Base-by-base conservation (phyloP, 2,329 filamentous ascomycete genomes). In the Knufia fluminis region DNA sequence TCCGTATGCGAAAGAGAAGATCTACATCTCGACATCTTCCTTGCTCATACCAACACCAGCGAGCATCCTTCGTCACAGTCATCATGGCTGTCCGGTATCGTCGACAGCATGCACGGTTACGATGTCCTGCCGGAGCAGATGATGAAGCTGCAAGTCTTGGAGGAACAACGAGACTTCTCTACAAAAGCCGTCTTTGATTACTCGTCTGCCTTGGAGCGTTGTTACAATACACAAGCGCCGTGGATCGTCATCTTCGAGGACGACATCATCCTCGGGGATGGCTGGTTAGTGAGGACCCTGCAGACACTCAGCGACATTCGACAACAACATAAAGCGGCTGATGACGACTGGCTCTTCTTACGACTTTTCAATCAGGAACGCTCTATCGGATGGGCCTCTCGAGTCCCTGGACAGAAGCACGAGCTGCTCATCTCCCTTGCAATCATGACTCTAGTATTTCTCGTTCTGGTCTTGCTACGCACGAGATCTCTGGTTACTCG, bases 191-290 rank as follows among this genome's bases (percentile, higher is more conserved):
- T 8, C 19, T 61, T 58, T 36, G 64, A 66, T 45, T 67, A 66
- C 43, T 55, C 57, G 26, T 62, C 66, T 46, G 56, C 57, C 2
- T 48, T 68, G 3, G 43, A 57, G 3, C 26, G 51, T 26, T 68
- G 64, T 50, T 55, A 62, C 16, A 22, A 56, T 6, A 61, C 59
- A 3, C 57, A 55, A 4, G 60, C 64, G 1, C 60, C 61, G 2
- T 68, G 65, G 45, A 66, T 63, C 16, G 57, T 57, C 10, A 60
- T 68, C 4, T 63, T 67, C 48, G 66, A 68, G 51, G 66, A 68
- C 53, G 64, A 68, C 38, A 62, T 67, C 32, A 60, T 67, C 20
- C 54, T 66, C 16, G 64, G 64, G 1, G 61, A 64, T n/a, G 64
- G 64, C 14, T 68, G 66, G 65, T 44, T 66, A 31, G 49, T 58